Base-by-base conservation (phyloP, 108 stramenopile species). In the Cyclotella distinguenda region DNA sequence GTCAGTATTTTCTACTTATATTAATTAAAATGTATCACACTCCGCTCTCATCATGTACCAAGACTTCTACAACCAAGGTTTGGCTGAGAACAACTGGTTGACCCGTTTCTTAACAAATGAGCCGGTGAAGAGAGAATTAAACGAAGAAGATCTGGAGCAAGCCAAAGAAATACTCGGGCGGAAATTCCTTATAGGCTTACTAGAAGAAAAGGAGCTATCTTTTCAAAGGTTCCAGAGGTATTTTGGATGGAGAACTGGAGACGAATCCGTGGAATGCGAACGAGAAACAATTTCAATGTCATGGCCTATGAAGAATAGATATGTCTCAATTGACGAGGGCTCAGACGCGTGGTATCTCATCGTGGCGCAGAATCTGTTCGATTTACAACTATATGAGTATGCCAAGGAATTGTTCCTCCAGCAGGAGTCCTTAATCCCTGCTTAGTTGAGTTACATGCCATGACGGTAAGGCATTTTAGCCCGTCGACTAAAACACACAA, bases 231-330 rank as follows among this genome's bases (percentile, higher is more conserved):
- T 80, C 15, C 58, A 69, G 32, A 63, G 50, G 33, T 70, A 74
- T 57, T 80, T 80, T 70, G 67, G 68, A 52, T 78, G 64, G 67
- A 64, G 25, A 43, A 42, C 62, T 7, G 54, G 64, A 46, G 56
- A 66, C 61, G 60, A 60, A 19, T 21, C 36, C 1, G 68, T 70
- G 36, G 77, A 74, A 0, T 82, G 81, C 48, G 44, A 74, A 13
- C 65, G 63, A 34, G 74, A 74, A 49, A 78, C 70, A 47, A 16
- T 74, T 33, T 66, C 78, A 54, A 74, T 66, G 72, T 54, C 77
- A 6, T 82, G 81, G 81, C 58, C 81, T 1, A 71, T 72, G 73
- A 78, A 74, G 57, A 72, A 82, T 68, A 34, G 45, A 2, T 77
- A 82, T 54, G 54, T 48, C 36, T 35, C 31, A 2, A 48, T 82